These are phyloP conservation scores for Panicum hallii DNA, from an alignment of 202 grass and related monocot species.

Conservation along the genomic window DNA sequence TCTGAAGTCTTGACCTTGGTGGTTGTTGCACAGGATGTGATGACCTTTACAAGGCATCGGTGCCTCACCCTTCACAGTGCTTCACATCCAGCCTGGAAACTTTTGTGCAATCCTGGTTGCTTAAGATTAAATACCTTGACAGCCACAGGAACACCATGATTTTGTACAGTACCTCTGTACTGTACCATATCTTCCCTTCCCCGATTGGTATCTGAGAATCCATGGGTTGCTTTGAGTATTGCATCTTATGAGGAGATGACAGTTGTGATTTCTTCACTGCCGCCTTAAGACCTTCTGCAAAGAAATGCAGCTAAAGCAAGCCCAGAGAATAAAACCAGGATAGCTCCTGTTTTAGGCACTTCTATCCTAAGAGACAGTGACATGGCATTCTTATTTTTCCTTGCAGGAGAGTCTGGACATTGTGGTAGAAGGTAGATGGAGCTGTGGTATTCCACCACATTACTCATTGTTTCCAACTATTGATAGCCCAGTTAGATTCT, in stretches of 20 bases:
- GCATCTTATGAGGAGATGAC: slow-evolving; percentile 18
- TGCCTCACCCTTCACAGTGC: too few species aligned
- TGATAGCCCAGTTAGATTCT: slow-evolving; percentile 39
- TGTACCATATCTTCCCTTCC: slow-evolving; percentile 6
- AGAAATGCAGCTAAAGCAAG: background rate
- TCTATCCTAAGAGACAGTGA: background rate
- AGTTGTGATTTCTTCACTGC: background rate
- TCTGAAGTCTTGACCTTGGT: slow-evolving; percentile 35
- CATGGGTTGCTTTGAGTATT: background rate
- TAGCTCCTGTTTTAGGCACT: background rate
- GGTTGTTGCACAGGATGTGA: slow-evolving; percentile 26
- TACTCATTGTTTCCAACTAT: slow-evolving; percentile 31
- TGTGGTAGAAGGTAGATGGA: background rate
- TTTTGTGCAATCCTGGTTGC: too few species aligned
- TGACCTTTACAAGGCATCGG: too few species aligned
- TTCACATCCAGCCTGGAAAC: too few species aligned
- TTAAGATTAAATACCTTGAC: too few species aligned
- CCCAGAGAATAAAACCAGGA: slow-evolving; percentile 13
- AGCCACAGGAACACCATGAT: too few species aligned
- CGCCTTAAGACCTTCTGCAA: background rate
- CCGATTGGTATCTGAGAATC: slow-evolving; percentile 22
- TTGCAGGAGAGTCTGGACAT: slow-evolving; percentile 19
- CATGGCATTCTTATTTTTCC: background rate
- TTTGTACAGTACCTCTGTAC: background rate
- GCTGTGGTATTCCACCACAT: background rate